These are phyloP conservation scores for Aspergillus carlsbadensis DNA, from an alignment of 495 filamentous ascomycete species.

Conservation along the genomic window DNA sequence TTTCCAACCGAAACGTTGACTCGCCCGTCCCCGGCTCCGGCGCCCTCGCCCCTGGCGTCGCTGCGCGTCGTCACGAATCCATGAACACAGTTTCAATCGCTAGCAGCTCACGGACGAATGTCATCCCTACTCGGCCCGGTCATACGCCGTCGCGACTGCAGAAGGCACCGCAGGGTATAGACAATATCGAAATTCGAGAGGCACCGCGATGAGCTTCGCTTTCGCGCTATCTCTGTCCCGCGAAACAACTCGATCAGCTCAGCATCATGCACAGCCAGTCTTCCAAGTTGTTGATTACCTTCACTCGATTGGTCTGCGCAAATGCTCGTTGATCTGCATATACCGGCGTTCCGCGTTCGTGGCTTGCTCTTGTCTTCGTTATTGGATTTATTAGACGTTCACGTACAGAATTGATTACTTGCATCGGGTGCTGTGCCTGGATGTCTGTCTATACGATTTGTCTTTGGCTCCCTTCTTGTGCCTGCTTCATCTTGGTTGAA, in stretches of 20 bases:
- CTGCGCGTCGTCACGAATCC: slow-evolving; percentile 18
- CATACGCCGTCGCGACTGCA: slow-evolving; percentile 25
- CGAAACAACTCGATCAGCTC: not conserved
- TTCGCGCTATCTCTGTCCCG: not conserved
- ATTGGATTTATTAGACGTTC: not conserved
- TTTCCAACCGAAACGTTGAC: slow-evolving; percentile 19
- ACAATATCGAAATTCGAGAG: slow-evolving; percentile 32
- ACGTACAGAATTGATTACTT: slow-evolving; percentile 6
- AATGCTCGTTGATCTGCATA: slow-evolving; percentile 22
- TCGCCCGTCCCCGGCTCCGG: slow-evolving; percentile 15
- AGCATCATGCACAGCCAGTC: not conserved
- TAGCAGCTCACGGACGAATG: slow-evolving; percentile 34
- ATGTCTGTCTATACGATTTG: slow-evolving; percentile 12
- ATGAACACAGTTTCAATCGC: slow-evolving; percentile 25
- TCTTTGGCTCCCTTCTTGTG: slow-evolving; percentile 8
- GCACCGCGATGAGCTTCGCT: slow-evolving; percentile 15
- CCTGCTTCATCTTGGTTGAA: slow-evolving; percentile 1
- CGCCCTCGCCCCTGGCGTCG: slow-evolving; percentile 7
- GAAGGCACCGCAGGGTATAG: slow-evolving; percentile 16
- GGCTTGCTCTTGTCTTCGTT: slow-evolving; percentile 9
- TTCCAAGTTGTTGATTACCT: not conserved
- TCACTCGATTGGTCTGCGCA: not conserved
- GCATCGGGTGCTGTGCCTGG: not conserved
- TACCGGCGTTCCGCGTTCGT: slow-evolving; percentile 24
- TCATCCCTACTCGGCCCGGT: slow-evolving; percentile 16